Conservation (phyloP, 352 stramenopile species). For the Globisporangium abappressorium region DNA sequence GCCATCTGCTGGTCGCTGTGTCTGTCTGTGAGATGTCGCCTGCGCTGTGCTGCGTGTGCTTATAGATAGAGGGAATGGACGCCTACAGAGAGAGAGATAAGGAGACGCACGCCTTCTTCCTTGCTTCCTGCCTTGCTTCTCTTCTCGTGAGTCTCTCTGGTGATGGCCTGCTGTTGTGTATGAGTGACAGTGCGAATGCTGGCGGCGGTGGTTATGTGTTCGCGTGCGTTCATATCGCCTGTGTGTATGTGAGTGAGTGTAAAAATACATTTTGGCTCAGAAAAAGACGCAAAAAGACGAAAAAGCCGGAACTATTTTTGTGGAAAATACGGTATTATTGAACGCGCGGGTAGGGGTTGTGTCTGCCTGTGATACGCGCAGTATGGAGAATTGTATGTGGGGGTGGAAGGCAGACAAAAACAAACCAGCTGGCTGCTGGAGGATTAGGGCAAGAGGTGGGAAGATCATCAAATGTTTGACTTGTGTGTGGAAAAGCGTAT, state of each 20-base stretch:
- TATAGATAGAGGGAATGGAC: background rate
- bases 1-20: conserved; percentile 6
- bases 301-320: background rate
- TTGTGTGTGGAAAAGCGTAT: no score
- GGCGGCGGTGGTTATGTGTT: background rate
- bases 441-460: no score
- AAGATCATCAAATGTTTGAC: no score
- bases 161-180: background rate
- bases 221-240: background rate
- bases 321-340: no score
- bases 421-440: no score
- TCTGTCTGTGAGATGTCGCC: background rate
- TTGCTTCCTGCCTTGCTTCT: background rate
- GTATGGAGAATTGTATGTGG: no score
- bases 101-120: background rate
- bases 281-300: background rate
- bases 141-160: background rate
- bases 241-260: background rate
- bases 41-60: background rate
- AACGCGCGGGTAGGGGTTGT: no score
- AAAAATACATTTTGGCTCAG: background rate
- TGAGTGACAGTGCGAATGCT: background rate
- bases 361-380: no score
- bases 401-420: no score
- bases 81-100: background rate